Evolutionary conservation across 345 rosid species (phyloP).

Genomic region (Eucalyptus marginata): DNA sequence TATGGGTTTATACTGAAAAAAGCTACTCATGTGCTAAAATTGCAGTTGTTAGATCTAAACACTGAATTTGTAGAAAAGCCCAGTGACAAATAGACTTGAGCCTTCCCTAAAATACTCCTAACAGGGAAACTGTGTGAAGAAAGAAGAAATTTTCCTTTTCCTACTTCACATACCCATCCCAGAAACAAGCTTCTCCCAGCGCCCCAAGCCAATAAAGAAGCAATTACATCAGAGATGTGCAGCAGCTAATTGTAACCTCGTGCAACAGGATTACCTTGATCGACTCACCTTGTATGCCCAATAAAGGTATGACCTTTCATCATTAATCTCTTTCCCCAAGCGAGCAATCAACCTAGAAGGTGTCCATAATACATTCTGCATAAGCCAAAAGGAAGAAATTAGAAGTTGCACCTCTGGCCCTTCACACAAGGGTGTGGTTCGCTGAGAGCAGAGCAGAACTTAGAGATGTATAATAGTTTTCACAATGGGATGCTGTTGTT

Average conservation of each 20-base stretch:
- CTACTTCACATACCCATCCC: background rate
- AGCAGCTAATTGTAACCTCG: background rate
- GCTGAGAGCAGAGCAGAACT: background rate
- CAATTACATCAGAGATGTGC: background rate
- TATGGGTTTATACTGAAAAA: background rate
- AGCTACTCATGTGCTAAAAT: background rate
- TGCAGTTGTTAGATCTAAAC: background rate
- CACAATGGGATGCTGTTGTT: background rate
- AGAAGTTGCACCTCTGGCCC: background rate
- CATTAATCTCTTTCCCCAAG: conserved; percentile 78
- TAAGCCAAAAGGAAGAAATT: background rate
- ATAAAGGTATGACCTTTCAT: conserved; percentile 77
- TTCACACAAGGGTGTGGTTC: background rate
- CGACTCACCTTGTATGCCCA: conserved; percentile 84
- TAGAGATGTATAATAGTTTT: background rate
- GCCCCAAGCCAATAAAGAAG: background rate
- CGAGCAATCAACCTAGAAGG: conserved; percentile 79
- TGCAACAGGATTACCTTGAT: background rate
- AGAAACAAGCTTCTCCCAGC: background rate
- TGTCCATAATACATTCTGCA: conserved; percentile 71
- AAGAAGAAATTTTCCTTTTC: background rate
- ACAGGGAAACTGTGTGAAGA: background rate
- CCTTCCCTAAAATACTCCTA: background rate
- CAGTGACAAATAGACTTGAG: background rate
- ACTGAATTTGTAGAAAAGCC: background rate